Conservation (phyloP, 306 rosid genomes). For the Sechiopsis laciniata region DNA sequence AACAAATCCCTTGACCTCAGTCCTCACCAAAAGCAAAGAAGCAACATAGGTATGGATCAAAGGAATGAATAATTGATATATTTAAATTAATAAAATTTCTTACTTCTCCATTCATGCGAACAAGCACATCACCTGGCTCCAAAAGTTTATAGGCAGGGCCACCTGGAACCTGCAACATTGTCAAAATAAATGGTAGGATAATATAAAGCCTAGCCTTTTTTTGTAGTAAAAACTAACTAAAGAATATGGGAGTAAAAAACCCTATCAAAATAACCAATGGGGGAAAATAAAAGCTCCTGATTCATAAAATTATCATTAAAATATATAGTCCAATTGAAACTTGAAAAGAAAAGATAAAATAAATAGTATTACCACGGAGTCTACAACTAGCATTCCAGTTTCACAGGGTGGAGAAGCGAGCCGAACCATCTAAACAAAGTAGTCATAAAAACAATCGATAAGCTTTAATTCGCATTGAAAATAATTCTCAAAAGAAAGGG, state of each 20-base stretch:
- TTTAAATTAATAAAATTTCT: constrained; percentile 27
- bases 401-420: constrained; percentile 70
- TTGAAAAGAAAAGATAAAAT: constrained; percentile 9
- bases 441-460: constrained; percentile 30
- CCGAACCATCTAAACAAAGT: constrained; percentile 51
- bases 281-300: background rate
- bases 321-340: constrained; percentile 14
- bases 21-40: too few species aligned
- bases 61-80: background rate
- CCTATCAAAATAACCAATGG: background rate
- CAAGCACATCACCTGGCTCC: constrained; percentile 96
- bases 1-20: too few species aligned
- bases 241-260: background rate
- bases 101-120: constrained; percentile 88
- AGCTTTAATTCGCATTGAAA: constrained; percentile 17
- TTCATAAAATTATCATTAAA: background rate
- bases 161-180: constrained; percentile 79
- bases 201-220: constrained; percentile 16
- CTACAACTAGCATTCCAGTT: constrained; percentile 98
- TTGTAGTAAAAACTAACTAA: background rate
- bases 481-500: constrained; percentile 1
- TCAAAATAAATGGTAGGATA: constrained; percentile 24
- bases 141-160: constrained; percentile 76
- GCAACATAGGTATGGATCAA: too few species aligned
- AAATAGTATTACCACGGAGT: constrained; percentile 63